Conservation (phyloP, 805 yeast genomes). For the Metschnikowia matae region DNA sequence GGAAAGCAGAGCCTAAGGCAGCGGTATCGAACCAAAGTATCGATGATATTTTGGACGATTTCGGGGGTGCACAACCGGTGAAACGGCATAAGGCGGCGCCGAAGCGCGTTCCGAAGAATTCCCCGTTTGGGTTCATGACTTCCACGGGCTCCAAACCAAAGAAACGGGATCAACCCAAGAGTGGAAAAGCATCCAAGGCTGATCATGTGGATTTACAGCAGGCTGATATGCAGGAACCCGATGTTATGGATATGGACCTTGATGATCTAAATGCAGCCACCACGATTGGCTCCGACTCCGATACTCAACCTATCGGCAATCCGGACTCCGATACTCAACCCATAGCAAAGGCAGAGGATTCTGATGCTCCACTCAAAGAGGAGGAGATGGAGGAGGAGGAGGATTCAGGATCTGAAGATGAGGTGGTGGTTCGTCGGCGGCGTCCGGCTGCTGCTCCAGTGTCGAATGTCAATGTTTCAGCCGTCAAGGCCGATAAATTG, state of each 20-base stretch:
- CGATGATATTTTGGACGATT: slow-evolving; percentile 20
- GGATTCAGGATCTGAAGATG: slow-evolving; percentile 45
- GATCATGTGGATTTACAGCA: not conserved
- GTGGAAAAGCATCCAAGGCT: too few relatives aligned
- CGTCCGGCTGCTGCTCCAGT: slow-evolving; percentile 48
- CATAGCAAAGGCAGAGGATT: not conserved
- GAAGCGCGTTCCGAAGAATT: slow-evolving; percentile 33
- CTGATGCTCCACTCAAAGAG: too few relatives aligned
- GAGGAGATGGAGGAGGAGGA: slow-evolving; percentile 5
- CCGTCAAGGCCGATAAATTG: slow-evolving; percentile 28
- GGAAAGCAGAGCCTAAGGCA: slow-evolving; percentile 13
- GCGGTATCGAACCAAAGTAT: slow-evolving; percentile 22
- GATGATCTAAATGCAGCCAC: not conserved
- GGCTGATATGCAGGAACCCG: not conserved
- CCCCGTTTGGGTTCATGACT: slow-evolving; percentile 25
- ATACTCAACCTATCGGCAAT: not conserved
- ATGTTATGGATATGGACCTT: not conserved
- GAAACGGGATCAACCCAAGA: not conserved
- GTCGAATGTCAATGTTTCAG: slow-evolving; percentile 37
- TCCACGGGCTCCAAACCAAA: slow-evolving; percentile 18
- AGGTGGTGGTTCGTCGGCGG: slow-evolving; percentile 51
- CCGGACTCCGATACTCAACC: not conserved
- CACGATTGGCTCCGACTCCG: not conserved
- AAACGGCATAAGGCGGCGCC: slow-evolving; percentile 15
- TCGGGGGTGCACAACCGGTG: slow-evolving; percentile 11